These are phyloP conservation scores for Venturia carpophila DNA, from an alignment of 2,329 filamentous ascomycete species.

Conservation along the genomic window DNA sequence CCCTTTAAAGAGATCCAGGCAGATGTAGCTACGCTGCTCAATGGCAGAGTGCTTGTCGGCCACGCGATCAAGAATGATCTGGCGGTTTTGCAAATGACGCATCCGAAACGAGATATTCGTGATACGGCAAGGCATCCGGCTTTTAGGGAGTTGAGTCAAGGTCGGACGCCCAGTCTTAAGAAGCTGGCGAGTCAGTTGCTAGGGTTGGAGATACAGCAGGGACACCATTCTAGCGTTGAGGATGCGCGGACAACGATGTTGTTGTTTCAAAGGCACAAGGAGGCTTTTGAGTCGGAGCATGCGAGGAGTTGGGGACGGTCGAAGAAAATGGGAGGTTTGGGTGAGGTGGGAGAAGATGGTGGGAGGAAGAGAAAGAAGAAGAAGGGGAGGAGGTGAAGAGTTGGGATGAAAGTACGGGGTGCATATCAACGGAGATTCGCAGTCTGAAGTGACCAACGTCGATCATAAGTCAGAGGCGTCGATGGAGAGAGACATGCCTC, in stretches of 20 bases:
- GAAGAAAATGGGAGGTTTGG: constrained; percentile 2
- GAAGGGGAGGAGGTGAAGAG: constrained; percentile 22
- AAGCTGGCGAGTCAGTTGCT: constrained; percentile 49
- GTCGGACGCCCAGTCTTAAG: constrained; percentile 61
- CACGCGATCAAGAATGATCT: constrained; percentile 77
- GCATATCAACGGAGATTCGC: no score
- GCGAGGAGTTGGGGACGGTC: constrained; percentile 20
- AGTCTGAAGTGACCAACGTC: no score
- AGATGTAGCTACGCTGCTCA: constrained; percentile 60
- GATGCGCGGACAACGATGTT: constrained; percentile 89
- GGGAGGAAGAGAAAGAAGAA: constrained; percentile 32
- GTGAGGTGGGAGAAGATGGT: constrained; percentile 24
- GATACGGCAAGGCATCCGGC: constrained; percentile 74
- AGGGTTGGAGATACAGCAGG: constrained; percentile 52
- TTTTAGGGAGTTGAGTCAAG: constrained; percentile 62
- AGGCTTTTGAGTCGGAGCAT: constrained; percentile 61
- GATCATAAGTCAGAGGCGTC: no score
- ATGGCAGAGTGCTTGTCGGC: constrained; percentile 67
- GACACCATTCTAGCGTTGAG: constrained; percentile 54
- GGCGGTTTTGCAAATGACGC: constrained; percentile 64
- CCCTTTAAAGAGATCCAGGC: constrained; percentile 69
- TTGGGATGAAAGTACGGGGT: no score
- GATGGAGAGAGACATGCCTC: no score
- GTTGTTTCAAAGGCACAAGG: constrained; percentile 74
- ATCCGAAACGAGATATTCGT: constrained; percentile 69